Evolutionary conservation across 2,329 filamentous ascomycete species (phyloP), one percentile per base, ranked within the genome.

Genomic region (Fusarium dimerum): DNA sequence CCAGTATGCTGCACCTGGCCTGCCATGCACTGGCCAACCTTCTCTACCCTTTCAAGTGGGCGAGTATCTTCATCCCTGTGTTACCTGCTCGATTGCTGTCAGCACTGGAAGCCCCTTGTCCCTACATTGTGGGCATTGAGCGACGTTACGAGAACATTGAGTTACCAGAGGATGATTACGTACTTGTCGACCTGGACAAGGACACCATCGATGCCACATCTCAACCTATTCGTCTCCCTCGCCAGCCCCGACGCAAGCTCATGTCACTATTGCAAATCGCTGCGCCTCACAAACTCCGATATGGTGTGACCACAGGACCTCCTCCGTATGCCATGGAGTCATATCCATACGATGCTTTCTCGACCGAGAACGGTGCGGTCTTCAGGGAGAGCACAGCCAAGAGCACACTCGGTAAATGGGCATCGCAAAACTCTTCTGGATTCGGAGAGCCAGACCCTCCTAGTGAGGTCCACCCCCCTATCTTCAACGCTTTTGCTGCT

Each of bases 111-210:
- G 93, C 93, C 1, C 93, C 93, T 3, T 97, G 94, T 64, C 94
- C 94, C 1, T 99, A 97, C 66, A 96, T 99, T 60, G 91, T 97
- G 41, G 94, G 94, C 45, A 90, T 99, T 52, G 94, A 99, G 74
- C 84, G 92, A 60, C 85, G 92, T 51, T 97, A 97, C 68, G 90
- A 95, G 63, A 85, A 85, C 51, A 83, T 92, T 43, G 87, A 92
- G 62, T 81, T 97, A 40, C 94, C 94, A 0, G 91, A 96, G 7
- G 94, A 97, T 64, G 94, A 97, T 67, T 97, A 93, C 69, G 92
- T 97, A 16, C 78, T 97, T 15, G 92, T 97, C 36, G 94, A 99
- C 71, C 78, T 99, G 47, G 94, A 99, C 71, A 86, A 89, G 69
- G 90, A 99, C 71, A 86, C 86, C 15, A 92, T 99, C 55, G 90